Evolutionary conservation across 306 rosid species (phyloP).

Genomic region (Pterocarpus macrocarpus): DNA sequence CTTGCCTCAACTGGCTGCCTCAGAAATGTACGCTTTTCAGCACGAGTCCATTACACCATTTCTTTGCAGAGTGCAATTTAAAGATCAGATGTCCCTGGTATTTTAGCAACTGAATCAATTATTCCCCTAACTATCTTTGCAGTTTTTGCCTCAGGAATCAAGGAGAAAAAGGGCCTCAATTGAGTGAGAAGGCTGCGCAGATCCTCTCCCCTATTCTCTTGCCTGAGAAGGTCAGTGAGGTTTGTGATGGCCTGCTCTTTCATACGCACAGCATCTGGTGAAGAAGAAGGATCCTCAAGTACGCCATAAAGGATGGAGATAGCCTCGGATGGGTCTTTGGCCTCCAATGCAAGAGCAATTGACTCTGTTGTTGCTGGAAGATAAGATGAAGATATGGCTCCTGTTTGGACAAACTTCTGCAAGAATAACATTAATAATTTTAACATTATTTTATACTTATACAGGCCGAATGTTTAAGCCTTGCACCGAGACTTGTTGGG

Average conservation of each 20-base stretch:
- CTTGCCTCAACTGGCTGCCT: constrained; percentile 95
- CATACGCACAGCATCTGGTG: constrained; percentile 83
- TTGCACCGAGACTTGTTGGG: neutral
- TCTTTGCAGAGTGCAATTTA: constrained; percentile 91
- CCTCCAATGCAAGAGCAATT: constrained; percentile 75
- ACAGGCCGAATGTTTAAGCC: neutral
- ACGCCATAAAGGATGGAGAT: constrained; percentile 81
- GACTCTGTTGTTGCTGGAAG: constrained; percentile 87
- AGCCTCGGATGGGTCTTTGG: constrained; percentile 69
- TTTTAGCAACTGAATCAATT: constrained; percentile 87
- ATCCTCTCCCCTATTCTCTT: constrained; percentile 92
- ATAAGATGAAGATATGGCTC: constrained; percentile 74
- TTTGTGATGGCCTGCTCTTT: constrained; percentile 88
- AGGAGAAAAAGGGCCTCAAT: constrained; percentile 90
- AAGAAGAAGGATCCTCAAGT: constrained; percentile 85
- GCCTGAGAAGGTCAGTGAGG: constrained; percentile 78
- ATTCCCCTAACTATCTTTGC: constrained; percentile 93
- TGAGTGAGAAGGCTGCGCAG: constrained; percentile 89
- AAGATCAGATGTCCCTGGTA: constrained; percentile 87
- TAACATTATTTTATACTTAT: neutral
- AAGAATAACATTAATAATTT: constrained; percentile 24
- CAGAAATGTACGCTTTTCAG: constrained; percentile 89
- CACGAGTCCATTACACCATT: constrained; percentile 95
- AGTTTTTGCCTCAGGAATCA: constrained; percentile 94
- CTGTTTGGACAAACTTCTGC: constrained; percentile 55